A percentile compares a stretch with the other conserved stretches of the same genome.
Evolutionary conservation across 164 flowering plant species (phyloP).

Genomic region (Pachysandra terminalis): DNA sequence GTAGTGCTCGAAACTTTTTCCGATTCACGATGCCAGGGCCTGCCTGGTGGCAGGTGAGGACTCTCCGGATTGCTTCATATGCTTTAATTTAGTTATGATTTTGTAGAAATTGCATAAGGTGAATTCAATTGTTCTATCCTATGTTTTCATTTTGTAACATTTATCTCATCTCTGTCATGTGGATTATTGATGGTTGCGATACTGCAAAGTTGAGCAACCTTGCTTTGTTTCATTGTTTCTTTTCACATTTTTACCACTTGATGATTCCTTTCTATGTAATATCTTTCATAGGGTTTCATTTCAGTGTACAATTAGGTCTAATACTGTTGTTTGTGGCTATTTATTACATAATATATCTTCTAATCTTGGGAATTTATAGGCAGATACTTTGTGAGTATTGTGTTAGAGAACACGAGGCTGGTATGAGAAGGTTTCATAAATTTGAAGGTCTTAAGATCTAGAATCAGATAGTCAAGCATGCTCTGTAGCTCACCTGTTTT

Average conservation of each 20-base stretch:
- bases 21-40: conserved; percentile 88
- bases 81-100: neutral
- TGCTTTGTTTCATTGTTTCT: no score
- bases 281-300: no score
- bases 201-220: neutral
- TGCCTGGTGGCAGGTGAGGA: conserved; percentile 94
- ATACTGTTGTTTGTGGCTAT: neutral
- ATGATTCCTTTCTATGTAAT: neutral
- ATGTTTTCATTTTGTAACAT: neutral
- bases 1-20: conserved; percentile 97
- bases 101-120: neutral
- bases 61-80: neutral
- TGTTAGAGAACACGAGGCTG: no score
- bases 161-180: no score
- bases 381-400: no score
- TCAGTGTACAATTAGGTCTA: neutral
- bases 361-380: no score
- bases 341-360: neutral
- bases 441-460: no score
- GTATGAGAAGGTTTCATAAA: no score
- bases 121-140: neutral
- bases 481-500: neutral
- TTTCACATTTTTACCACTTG: neutral
- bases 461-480: no score
- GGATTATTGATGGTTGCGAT: neutral